phyloP scores from a whole-genome alignment of 805 yeast genomes.

The Schwanniomyces polymorphus region DNA sequence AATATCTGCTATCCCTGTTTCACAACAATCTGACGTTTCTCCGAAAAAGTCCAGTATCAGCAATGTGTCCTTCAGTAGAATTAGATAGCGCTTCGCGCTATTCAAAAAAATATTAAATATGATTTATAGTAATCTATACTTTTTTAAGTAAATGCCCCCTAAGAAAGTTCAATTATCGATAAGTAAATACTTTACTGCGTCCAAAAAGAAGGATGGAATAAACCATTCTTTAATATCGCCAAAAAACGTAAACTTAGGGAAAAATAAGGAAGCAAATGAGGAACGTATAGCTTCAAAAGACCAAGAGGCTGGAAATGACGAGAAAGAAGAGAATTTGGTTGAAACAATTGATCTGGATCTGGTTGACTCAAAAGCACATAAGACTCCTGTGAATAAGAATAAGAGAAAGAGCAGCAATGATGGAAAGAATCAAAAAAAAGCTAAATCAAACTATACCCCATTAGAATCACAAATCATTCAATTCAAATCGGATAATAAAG shows the following conservation, averaged over 20 bases:
- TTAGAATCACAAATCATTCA: slow-evolving; percentile 75
- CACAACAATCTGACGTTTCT: slow-evolving; percentile 4
- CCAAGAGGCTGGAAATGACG: background rate
- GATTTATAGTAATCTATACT: background rate
- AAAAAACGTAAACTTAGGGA: slow-evolving; percentile 2
- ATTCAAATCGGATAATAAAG: slow-evolving; percentile 58
- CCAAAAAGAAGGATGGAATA: background rate
- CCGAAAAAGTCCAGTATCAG: slow-evolving; percentile 14
- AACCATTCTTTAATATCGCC: background rate
- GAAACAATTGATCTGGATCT: background rate
- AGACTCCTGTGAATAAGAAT: background rate
- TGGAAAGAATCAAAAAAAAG: slow-evolving; percentile 3
- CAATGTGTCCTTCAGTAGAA: slow-evolving; percentile 23
- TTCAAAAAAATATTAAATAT: background rate
- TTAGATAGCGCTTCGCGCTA: slow-evolving; percentile 10
- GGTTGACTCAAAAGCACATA: background rate
- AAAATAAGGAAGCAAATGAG: background rate
- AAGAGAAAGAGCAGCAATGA: background rate
- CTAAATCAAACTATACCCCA: slow-evolving; percentile 49
- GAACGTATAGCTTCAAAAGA: background rate
- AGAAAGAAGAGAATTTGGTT: background rate
- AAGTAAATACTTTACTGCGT: slow-evolving; percentile 8
- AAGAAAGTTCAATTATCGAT: slow-evolving; percentile 11
- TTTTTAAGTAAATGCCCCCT: slow-evolving; percentile 1
- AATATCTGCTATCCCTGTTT: background rate